phyloP scores from a whole-genome alignment of 139 green algal species.

The Chlorella sorokiniana region DNA sequence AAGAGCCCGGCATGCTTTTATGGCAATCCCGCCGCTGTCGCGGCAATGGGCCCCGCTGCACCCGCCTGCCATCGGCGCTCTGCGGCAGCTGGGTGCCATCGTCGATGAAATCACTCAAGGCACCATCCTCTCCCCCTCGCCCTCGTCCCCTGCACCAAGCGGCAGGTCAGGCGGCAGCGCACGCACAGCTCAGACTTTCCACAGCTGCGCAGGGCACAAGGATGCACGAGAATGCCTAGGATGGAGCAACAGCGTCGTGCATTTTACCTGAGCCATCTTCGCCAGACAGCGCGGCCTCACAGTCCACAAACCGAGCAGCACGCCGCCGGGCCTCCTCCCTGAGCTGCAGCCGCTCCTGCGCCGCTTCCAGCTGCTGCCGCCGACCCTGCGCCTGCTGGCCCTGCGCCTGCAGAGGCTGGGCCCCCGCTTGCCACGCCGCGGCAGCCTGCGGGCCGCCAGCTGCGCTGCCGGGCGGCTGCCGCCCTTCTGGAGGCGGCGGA shows the following conservation, averaged over 20 bases:
- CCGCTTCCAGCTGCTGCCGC: background rate
- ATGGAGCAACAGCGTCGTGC: too few species aligned
- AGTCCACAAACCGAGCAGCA: slow-evolving; percentile 14
- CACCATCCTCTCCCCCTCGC: background rate
- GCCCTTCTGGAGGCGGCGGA: slow-evolving; percentile 1
- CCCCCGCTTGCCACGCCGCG: background rate
- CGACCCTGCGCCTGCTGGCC: background rate
- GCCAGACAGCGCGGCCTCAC: slow-evolving; percentile 12
- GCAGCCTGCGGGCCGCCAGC: too few species aligned
- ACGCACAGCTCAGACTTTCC: background rate
- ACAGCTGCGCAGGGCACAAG: background rate
- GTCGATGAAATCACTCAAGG: slow-evolving; percentile 18
- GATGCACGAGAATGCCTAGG: too few species aligned
- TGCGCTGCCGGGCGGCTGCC: background rate
- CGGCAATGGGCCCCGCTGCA: too few species aligned
- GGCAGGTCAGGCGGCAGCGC: background rate
- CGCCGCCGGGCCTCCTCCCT: background rate
- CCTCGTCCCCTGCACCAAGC: background rate
- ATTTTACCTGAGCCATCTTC: slow-evolving; percentile 23
- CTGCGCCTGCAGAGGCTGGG: background rate
- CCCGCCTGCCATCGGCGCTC: slow-evolving; percentile 15
- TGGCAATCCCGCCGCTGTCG: too few species aligned
- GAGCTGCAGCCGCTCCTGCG: background rate
- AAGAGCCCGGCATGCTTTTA: too few species aligned
- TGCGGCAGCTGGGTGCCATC: background rate